phyloP scores from a whole-genome alignment of 306 rosid species.

The Dalbergia cultrata region DNA sequence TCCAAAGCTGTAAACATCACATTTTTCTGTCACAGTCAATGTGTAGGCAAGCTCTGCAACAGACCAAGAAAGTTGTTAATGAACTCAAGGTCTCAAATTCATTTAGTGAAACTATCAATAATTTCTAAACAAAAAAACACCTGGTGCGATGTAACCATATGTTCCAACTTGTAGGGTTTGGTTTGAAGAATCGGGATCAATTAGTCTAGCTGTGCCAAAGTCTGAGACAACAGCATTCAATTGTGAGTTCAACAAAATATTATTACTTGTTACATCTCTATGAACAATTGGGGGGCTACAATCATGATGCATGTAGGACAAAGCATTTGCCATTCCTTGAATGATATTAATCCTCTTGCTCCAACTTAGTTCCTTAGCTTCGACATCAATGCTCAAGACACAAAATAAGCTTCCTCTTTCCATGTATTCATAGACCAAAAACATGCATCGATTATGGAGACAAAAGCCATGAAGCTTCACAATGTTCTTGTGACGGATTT shows the following conservation, averaged over 20 bases:
- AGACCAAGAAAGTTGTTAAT: neutral
- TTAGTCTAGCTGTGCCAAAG: slow-evolving; percentile 1
- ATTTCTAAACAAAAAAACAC: neutral
- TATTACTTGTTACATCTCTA: slow-evolving; percentile 8
- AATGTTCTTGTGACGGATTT: too few relatives aligned
- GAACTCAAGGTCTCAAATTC: too few relatives aligned
- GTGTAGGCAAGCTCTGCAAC: slow-evolving; percentile 25
- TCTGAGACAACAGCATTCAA: neutral
- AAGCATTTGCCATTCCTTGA: neutral
- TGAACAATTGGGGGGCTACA: neutral
- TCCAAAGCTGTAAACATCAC: slow-evolving; percentile 34
- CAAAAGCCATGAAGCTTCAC: too few relatives aligned
- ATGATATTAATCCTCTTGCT: slow-evolving; percentile 5
- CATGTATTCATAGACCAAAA: too few relatives aligned
- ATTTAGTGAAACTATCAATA: too few relatives aligned
- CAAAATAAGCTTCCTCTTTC: too few relatives aligned
- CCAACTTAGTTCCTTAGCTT: slow-evolving; percentile 19
- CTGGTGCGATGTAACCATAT: slow-evolving; percentile 32
- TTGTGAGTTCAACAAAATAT: slow-evolving; percentile 9
- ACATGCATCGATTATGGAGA: too few relatives aligned
- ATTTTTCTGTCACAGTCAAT: neutral
- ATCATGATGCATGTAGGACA: slow-evolving; percentile 17
- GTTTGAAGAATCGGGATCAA: slow-evolving; percentile 11
- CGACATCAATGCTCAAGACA: neutral
- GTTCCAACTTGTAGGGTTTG: neutral